phyloP scores from a whole-genome alignment of 1,139 yeast species.

The Lodderomyces metapsilosis region DNA sequence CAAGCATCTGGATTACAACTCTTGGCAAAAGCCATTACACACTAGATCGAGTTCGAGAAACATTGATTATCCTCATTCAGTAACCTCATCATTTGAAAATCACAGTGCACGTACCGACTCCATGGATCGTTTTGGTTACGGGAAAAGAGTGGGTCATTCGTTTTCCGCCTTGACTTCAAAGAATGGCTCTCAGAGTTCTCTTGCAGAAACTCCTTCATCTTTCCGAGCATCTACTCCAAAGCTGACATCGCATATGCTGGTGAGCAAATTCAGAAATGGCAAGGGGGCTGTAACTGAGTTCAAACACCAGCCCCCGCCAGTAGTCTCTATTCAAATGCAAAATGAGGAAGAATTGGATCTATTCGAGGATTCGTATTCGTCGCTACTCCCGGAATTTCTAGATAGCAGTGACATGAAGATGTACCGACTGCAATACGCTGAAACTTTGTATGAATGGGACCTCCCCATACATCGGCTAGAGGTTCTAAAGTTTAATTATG shows the following conservation, averaged over 20 bases:
- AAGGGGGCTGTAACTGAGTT: background rate
- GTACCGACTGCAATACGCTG: slow-evolving; percentile 75
- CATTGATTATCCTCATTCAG: slow-evolving; percentile 13
- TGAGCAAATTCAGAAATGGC: background rate
- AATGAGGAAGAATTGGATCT: slow-evolving; percentile 58
- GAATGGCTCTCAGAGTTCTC: slow-evolving; percentile 1
- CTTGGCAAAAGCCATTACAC: background rate
- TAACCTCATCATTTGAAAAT: slow-evolving; percentile 13
- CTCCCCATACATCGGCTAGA: slow-evolving; percentile 74
- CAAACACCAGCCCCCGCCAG: slow-evolving; percentile 30
- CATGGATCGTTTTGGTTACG: slow-evolving; percentile 14
- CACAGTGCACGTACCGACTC: slow-evolving; percentile 14
- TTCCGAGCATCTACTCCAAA: background rate
- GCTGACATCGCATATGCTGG: background rate
- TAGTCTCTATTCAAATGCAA: slow-evolving; percentile 51
- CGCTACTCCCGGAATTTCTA: slow-evolving; percentile 47
- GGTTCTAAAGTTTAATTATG: slow-evolving; percentile 69
- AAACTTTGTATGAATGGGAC: slow-evolving; percentile 82
- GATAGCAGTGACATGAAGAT: slow-evolving; percentile 43
- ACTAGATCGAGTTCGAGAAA: slow-evolving; percentile 14
- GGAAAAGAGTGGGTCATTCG: slow-evolving; percentile 7
- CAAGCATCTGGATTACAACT: background rate
- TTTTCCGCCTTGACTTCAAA: background rate
- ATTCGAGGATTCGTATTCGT: slow-evolving; percentile 45
- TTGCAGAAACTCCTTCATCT: slow-evolving; percentile 2